phyloP scores from a whole-genome alignment of 805 yeast species.

The Candida tallmaniae region DNA sequence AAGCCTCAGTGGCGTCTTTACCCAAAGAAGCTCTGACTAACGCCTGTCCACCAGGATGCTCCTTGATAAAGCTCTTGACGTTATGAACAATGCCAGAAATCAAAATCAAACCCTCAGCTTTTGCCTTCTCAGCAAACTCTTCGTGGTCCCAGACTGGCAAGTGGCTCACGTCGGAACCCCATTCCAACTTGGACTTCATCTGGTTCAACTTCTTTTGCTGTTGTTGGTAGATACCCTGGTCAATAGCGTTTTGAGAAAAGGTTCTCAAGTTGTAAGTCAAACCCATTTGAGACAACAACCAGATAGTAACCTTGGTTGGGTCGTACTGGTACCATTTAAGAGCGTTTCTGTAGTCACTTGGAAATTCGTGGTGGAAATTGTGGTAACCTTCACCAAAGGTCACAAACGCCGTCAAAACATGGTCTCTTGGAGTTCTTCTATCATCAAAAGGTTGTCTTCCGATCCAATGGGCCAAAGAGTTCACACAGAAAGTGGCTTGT shows the following conservation, averaged over 20 bases:
- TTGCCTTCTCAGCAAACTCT: conserved; percentile 51
- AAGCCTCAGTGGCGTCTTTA: conserved; percentile 79
- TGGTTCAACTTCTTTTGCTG: conserved; percentile 74
- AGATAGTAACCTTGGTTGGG: conserved; percentile 70
- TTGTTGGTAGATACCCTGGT: conserved; percentile 78
- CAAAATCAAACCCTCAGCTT: conserved; percentile 57
- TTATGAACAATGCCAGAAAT: conserved; percentile 80
- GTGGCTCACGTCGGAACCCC: conserved; percentile 67
- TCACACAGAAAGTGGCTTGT: conserved; percentile 84
- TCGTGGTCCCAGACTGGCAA: conserved; percentile 73
- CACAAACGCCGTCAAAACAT: conserved; percentile 71
- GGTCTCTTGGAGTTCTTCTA: conserved; percentile 83
- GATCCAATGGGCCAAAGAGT: conserved; percentile 82
- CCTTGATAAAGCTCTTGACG: conserved; percentile 60
- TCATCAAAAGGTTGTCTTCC: conserved; percentile 86
- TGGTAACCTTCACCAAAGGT: conserved; percentile 90
- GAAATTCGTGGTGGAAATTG: conserved; percentile 88
- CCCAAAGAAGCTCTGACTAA: conserved; percentile 67
- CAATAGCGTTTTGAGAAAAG: conserved; percentile 75
- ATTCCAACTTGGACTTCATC: conserved; percentile 56
- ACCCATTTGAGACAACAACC: conserved; percentile 56
- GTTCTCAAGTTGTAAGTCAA: conserved; percentile 69
- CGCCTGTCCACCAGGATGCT: conserved; percentile 85
- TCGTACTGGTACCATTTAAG: conserved; percentile 85
- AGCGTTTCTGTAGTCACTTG: conserved; percentile 84